Percentiles rank a stretch among this genome's conserved stretches.
Evolutionary conservation across 225 moss, liverwort and hornwort genomes (phyloP).

Genomic region (Straminergon stramineum): DNA sequence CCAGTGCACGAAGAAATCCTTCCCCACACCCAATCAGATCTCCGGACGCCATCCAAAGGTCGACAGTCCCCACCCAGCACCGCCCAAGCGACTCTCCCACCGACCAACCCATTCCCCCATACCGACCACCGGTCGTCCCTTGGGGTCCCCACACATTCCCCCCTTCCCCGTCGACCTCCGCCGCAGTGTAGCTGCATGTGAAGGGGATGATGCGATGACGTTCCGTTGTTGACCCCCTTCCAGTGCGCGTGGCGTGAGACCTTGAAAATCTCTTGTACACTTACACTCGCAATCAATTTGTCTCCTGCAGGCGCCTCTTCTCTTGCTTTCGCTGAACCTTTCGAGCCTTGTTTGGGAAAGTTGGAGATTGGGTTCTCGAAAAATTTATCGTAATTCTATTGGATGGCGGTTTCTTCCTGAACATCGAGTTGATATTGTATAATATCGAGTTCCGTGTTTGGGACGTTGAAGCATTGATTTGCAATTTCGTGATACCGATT

Average conservation of each 20-base stretch:
- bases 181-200: background rate
- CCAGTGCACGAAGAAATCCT: background rate
- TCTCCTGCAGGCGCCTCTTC: background rate
- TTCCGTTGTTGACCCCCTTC: background rate
- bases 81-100: background rate
- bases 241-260: background rate
- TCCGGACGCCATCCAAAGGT: background rate
- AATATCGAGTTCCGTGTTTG: background rate
- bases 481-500: background rate
- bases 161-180: background rate
- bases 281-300: background rate
- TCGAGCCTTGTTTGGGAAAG: background rate
- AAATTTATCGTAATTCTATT: background rate
- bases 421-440: background rate
- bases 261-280: background rate
- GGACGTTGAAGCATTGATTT: background rate
- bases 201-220: background rate
- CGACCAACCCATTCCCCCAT: background rate
- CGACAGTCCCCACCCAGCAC: no score
- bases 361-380: background rate
- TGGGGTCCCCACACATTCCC: background rate
- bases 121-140: background rate
- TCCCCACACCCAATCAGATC: background rate
- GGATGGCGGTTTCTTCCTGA: background rate
- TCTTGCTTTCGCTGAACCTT: background rate